Conservation (phyloP, 768 basidiomycete species). For the Naganishia kalamii region DNA sequence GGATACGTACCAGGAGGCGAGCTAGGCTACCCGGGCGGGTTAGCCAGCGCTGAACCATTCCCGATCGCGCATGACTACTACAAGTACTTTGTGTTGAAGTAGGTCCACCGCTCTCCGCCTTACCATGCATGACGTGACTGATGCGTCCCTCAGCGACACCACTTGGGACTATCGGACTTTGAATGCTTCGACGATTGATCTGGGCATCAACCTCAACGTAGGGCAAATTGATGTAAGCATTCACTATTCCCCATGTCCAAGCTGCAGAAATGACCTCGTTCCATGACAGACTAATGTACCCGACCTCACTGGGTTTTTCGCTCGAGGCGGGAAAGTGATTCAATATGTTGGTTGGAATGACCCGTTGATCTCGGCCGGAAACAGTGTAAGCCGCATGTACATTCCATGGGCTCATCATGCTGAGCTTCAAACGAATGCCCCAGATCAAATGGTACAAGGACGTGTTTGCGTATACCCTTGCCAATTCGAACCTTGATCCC, state of each 20-base stretch:
- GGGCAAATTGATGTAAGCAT: conserved; percentile 3
- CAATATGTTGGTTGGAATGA: conserved; percentile 14
- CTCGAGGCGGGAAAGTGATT: conserved; percentile 8
- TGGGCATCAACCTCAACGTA: not conserved
- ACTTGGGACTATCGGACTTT: conserved; percentile 6
- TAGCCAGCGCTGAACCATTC: no score
- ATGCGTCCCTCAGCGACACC: not conserved
- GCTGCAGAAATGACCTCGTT: not conserved
- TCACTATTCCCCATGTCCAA: not conserved
- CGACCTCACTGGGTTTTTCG: conserved; percentile 1
- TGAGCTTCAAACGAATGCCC: no score
- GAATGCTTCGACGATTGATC: not conserved
- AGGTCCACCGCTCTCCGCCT: not conserved
- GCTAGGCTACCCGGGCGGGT: not conserved
- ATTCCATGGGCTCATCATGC: not conserved
- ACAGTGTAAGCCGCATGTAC: not conserved
- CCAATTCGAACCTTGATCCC: not conserved
- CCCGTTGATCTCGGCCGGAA: conserved; percentile 4
- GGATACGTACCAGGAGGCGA: conserved; percentile 18
- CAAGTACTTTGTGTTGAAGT: conserved; percentile 13
- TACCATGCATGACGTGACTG: no score
- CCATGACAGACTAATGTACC: not conserved
- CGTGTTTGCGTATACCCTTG: conserved; percentile 2
- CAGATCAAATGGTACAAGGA: conserved; percentile 16
- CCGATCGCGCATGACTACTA: no score